Evolutionary conservation across 768 basidiomycete species (phyloP).

Genomic region (Tulasnella sp.): DNA sequence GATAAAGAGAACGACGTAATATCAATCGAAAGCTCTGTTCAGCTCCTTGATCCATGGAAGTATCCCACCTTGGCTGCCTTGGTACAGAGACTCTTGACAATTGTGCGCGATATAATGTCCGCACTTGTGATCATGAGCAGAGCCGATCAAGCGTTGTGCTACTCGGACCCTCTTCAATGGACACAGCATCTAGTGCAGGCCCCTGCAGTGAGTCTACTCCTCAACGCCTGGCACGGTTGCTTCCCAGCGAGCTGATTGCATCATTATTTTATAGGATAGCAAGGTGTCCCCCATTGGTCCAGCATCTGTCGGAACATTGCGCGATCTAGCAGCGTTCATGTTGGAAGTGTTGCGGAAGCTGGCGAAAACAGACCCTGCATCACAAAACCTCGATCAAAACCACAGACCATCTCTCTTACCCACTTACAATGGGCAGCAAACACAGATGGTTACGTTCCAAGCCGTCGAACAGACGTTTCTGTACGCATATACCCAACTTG

Average conservation of each 20-base stretch:
- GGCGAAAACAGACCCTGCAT: conserved; percentile 31
- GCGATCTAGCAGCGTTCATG: conserved; percentile 73
- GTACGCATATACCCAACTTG: conserved; percentile 64
- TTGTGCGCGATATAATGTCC: conserved; percentile 58
- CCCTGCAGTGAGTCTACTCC: conserved; percentile 19
- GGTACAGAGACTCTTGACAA: conserved; percentile 57
- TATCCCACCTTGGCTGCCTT: conserved; percentile 64
- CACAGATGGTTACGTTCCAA: conserved; percentile 40
- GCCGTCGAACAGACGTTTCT: conserved; percentile 58
- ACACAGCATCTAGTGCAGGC: conserved; percentile 16
- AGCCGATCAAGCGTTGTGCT: conserved; percentile 55
- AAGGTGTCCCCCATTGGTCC: conserved; percentile 76
- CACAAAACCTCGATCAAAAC: background rate
- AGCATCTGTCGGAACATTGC: conserved; percentile 72
- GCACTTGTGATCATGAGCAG: conserved; percentile 61
- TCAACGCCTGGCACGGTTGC: background rate
- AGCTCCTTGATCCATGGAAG: conserved; percentile 50
- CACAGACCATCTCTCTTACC: conserved; percentile 19
- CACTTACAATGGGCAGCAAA: conserved; percentile 28
- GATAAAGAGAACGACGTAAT: conserved; percentile 44
- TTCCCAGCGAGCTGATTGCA: background rate
- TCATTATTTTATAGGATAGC: conserved; percentile 47
- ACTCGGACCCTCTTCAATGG: conserved; percentile 16
- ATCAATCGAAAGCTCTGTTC: conserved; percentile 31
- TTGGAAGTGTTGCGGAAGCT: conserved; percentile 64